phyloP scores from a whole-genome alignment of 768 basidiomycete genomes.

The Cystofilobasidium bisporidii region DNA sequence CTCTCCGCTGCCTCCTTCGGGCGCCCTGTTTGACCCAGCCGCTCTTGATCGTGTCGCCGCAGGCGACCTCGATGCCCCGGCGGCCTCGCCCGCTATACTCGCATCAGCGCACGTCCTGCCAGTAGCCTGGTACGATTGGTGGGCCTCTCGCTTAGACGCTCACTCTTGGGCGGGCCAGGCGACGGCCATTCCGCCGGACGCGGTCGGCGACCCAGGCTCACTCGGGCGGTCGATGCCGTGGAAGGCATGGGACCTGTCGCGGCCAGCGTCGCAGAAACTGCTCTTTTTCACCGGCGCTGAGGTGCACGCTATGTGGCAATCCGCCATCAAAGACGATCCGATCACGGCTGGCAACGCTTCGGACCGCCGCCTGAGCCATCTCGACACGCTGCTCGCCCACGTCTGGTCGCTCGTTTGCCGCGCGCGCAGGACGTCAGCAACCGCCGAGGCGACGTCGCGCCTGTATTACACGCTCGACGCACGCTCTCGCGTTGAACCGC shows the following conservation, averaged over 20 bases:
- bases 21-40: too few species aligned
- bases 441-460: background rate
- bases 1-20: too few species aligned
- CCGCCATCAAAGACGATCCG: background rate
- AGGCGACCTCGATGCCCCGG: too few species aligned
- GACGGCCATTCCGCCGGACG: background rate
- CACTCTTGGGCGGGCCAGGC: background rate
- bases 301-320: background rate
- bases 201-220: too few species aligned
- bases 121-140: background rate
- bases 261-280: background rate
- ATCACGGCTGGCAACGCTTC: too few species aligned
- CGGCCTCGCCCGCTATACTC: too few species aligned
- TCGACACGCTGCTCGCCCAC: background rate
- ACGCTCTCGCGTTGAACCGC: background rate
- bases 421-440: background rate
- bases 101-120: background rate
- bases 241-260: background rate
- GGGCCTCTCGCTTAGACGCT: background rate
- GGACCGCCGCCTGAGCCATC: background rate
- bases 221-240: background rate
- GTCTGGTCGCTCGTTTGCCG: background rate
- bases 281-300: background rate
- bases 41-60: too few species aligned
- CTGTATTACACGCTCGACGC: slow-evolving; percentile 1